Conservation (phyloP, 257 asterid genomes). For the Hygrophila difformis region DNA sequence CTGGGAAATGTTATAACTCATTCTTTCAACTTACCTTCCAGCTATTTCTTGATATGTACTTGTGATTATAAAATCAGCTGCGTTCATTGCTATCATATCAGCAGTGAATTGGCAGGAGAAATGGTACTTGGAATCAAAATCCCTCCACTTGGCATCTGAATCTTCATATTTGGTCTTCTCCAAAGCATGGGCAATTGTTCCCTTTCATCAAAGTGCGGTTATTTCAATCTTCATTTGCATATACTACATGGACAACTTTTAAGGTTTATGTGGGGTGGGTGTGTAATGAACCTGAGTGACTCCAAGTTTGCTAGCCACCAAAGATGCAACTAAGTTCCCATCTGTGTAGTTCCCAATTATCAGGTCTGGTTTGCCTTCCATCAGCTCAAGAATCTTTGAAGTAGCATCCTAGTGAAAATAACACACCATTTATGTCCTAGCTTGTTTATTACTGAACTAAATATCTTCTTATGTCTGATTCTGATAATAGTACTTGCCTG, state of each 20-base stretch:
- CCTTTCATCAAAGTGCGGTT: conserved; percentile 28
- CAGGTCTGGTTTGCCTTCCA: conserved; percentile 84
- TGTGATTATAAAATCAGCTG: conserved; percentile 74
- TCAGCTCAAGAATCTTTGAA: conserved; percentile 49
- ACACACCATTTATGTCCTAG: conserved; percentile 7
- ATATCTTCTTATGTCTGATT: too few species aligned
- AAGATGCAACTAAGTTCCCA: conserved; percentile 80
- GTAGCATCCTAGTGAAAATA: conserved; percentile 47
- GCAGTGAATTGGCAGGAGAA: conserved; percentile 84
- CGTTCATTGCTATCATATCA: conserved; percentile 75
- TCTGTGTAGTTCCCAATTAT: conserved; percentile 82
- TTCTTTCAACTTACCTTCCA: conserved; percentile 50
- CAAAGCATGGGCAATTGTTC: conserved; percentile 91
- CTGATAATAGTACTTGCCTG: conserved; percentile 66
- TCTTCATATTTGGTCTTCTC: conserved; percentile 89
- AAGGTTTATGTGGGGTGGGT: too few species aligned
- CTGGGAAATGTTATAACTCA: not conserved
- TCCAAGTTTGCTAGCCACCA: conserved; percentile 72
- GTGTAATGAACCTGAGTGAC: conserved; percentile 77
- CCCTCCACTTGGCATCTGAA: conserved; percentile 70
- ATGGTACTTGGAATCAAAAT: conserved; percentile 66
- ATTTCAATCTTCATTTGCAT: too few species aligned
- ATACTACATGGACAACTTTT: too few species aligned
- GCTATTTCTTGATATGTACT: conserved; percentile 93
- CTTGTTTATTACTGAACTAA: not conserved